Conservation (phyloP, 2,329 filamentous ascomycete species). For the Aspergillus pseudonomiae region DNA sequence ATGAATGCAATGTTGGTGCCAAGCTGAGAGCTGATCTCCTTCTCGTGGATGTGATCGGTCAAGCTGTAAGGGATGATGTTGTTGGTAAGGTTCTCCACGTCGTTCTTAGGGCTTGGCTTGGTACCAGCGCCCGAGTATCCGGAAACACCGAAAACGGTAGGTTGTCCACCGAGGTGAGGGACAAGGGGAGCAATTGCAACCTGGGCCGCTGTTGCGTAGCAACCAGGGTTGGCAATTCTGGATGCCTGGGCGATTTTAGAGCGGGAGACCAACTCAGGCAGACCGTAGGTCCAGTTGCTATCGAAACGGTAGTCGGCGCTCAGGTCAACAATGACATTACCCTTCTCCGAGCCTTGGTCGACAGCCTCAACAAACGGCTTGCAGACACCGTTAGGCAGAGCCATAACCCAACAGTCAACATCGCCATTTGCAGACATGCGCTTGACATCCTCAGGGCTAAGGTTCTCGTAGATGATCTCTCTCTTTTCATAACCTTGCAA, state of each 20-base stretch:
- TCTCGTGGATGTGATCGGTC: conserved; percentile 94
- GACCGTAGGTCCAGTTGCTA: conserved; percentile 80
- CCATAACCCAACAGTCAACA: conserved; percentile 97
- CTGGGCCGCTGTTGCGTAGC: conserved; percentile 92
- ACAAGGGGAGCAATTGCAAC: conserved; percentile 83
- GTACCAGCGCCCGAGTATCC: conserved; percentile 95
- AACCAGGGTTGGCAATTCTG: conserved; percentile 89
- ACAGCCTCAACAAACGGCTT: conserved; percentile 91
- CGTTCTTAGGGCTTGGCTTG: conserved; percentile 92
- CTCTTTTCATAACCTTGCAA: conserved; percentile 89
- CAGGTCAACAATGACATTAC: conserved; percentile 84
- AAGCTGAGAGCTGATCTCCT: conserved; percentile 80
- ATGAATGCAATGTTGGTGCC: conserved; percentile 78
- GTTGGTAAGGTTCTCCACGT: conserved; percentile 77
- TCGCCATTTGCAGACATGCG: conserved; percentile 81
- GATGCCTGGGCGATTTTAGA: conserved; percentile 75
- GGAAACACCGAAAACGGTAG: conserved; percentile 85
- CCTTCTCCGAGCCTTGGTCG: conserved; percentile 66
- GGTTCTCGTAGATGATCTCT: conserved; percentile 88
- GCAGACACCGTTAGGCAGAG: conserved; percentile 92
- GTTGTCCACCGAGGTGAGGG: conserved; percentile 74
- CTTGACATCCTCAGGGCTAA: conserved; percentile 82
- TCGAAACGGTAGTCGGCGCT: conserved; percentile 98
- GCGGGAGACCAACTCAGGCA: conserved; percentile 81
- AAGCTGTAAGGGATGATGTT: conserved; percentile 91